Base-by-base conservation (phyloP, 768 basidiomycete genomes). In the Paxillus ammoniavirescens region DNA sequence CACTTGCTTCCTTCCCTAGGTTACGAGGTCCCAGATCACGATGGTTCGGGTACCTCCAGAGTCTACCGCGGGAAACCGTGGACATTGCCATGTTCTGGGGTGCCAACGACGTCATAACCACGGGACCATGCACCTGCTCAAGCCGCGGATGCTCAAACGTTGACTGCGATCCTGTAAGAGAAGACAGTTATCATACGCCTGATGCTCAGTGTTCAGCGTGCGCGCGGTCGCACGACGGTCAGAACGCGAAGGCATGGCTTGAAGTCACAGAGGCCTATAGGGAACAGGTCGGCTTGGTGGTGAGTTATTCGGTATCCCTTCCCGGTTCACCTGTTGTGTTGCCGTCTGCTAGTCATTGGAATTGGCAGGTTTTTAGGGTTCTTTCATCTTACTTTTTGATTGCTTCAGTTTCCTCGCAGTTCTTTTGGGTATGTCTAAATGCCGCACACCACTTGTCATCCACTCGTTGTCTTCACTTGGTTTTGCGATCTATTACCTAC, bases 21-120 rank as follows among this genome's bases (percentile, higher is more conserved):
- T 62, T 83, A 45, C 72, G 65, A 50, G 81, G 79, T 35, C 42
- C 64, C 43, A 49, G 51, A 23, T 89, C 88, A 8, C 73, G 72
- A 41, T 91, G 87, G 86, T 75, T 68, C 58, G 81, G 78, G 42
- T 91, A 90, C 68, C 63, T 91, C 5, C 80, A 85, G 58, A 82
- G 83, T 10, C 72, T 91, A 6, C 83, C 87, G n/a, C 54, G 62
- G 41, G 65, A 67, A 40, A 62, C 65, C 5, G 79, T 85, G 18
- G 80, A 83, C 52, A 73, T 88, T 31, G 84, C 86, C 33, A 55
- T 84, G 17, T 81, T 89, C 58, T 89, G 88, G 89, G 72, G 65
- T 51, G 54, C 57, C 50, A 56, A 61, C 40, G 61, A 66, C 50
- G 64, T 59, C 53, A 47, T 61, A 23, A 47, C 56, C 18, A 42